These are phyloP conservation scores for Zasmidium cellare DNA, from an alignment of 2,329 filamentous ascomycete genomes.

Conservation along the genomic window DNA sequence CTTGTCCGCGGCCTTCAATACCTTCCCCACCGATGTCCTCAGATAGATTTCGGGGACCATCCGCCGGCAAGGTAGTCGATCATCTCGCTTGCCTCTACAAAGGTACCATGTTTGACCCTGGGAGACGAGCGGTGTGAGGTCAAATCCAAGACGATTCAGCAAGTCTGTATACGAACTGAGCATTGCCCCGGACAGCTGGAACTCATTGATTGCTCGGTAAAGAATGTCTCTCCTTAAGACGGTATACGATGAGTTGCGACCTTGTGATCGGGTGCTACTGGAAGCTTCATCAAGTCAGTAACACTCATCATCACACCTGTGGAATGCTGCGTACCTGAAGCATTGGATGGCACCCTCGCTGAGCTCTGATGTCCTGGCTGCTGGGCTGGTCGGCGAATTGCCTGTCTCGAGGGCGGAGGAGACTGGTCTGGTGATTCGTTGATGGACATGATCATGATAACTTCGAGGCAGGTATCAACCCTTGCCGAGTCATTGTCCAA, in stretches of 20 bases:
- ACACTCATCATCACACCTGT: background rate
- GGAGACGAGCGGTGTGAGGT: slow-evolving; percentile 8
- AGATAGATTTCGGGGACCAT: slow-evolving; percentile 15
- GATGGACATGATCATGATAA: background rate
- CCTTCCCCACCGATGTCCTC: slow-evolving; percentile 5
- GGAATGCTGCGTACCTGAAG: background rate
- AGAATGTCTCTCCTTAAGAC: slow-evolving; percentile 7
- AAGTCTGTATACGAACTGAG: slow-evolving; percentile 12
- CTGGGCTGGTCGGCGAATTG: background rate
- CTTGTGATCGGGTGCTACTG: background rate
- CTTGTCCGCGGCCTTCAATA: slow-evolving; percentile 12
- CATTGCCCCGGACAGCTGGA: slow-evolving; percentile 9
- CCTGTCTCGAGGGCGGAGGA: background rate
- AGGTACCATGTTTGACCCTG: slow-evolving; percentile 13
- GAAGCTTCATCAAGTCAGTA: background rate
- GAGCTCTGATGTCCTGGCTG: background rate
- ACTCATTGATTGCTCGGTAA: slow-evolving; percentile 9
- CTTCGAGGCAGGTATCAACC: background rate
- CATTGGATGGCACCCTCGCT: background rate
- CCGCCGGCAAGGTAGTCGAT: slow-evolving; percentile 3
- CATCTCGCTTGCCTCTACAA: slow-evolving; percentile 11
- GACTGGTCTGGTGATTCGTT: background rate
- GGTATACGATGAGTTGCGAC: background rate
- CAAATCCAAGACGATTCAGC: slow-evolving; percentile 5
- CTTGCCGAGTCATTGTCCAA: background rate